Evolutionary conservation across 805 yeast genomes (phyloP).

Genomic region (Komagataella populi): DNA sequence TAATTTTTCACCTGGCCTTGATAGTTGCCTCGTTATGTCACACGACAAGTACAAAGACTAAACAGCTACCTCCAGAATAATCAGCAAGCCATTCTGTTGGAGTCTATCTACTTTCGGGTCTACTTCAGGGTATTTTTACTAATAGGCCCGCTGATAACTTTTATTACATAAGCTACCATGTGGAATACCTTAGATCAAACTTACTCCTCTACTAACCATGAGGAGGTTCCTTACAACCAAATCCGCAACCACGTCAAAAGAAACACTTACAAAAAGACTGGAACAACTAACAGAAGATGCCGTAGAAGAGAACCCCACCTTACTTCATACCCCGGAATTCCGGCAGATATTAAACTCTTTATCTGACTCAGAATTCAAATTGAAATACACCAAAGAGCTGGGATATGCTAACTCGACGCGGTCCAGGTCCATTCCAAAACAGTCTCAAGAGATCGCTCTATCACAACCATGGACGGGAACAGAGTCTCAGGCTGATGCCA

Average conservation of each 20-base stretch:
- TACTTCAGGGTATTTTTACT: no score
- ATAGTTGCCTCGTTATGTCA: no score
- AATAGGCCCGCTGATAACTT: neutral
- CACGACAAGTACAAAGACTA: no score
- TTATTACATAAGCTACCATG: neutral
- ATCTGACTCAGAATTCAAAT: slow-evolving; percentile 1
- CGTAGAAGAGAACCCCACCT: slow-evolving; percentile 12
- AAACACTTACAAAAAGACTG: slow-evolving; percentile 19
- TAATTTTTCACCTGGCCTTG: no score
- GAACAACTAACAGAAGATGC: slow-evolving; percentile 30
- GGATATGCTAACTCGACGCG: slow-evolving; percentile 26
- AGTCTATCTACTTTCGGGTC: no score
- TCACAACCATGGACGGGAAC: slow-evolving; percentile 47
- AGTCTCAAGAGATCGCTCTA: slow-evolving; percentile 32
- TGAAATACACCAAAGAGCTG: slow-evolving; percentile 20
- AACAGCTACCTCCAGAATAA: no score
- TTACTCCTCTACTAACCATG: neutral
- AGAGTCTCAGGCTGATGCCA: slow-evolving; percentile 31
- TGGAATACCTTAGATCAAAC: neutral
- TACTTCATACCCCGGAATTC: slow-evolving; percentile 2
- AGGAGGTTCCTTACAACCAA: neutral
- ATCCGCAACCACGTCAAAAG: neutral
- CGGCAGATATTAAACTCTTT: neutral
- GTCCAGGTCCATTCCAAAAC: slow-evolving; percentile 30
- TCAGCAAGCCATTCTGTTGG: no score